A percentile compares a stretch with the other conserved stretches of the same genome.
Evolutionary conservation across 805 yeast species (phyloP).

Genomic region (Maudiozyma turicensis): DNA sequence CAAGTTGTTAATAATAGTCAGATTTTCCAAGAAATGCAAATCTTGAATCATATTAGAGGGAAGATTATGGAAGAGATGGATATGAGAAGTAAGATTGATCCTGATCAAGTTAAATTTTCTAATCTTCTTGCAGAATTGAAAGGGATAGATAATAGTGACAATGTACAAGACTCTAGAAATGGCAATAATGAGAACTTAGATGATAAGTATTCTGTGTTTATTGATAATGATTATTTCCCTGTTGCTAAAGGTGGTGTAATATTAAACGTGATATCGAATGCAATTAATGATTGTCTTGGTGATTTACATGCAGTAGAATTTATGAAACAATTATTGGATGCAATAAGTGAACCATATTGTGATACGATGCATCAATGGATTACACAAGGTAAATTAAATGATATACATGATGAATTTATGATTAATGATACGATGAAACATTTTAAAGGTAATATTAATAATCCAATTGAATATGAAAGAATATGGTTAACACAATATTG

Average conservation of each 20-base stretch:
- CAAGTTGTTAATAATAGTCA: slow-evolving; percentile 34
- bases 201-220: slow-evolving; percentile 11
- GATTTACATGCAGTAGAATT: slow-evolving; percentile 46
- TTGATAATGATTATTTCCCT: slow-evolving; percentile 43
- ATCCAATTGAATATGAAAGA: slow-evolving; percentile 36
- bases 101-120: slow-evolving; percentile 39
- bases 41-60: slow-evolving; percentile 48
- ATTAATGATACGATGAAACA: slow-evolving; percentile 36
- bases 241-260: slow-evolving; percentile 73
- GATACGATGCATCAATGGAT: slow-evolving; percentile 74
- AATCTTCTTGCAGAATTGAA: slow-evolving; percentile 6
- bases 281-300: slow-evolving; percentile 53
- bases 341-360: slow-evolving; percentile 55
- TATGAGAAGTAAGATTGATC: slow-evolving; percentile 30
- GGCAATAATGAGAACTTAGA: slow-evolving; percentile 27
- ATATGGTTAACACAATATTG: slow-evolving; percentile 71
- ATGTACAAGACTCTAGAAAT: background rate
- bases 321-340: slow-evolving; percentile 42
- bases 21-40: slow-evolving; percentile 35
- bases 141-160: background rate
- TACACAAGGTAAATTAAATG: slow-evolving; percentile 59
- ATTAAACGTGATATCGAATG: slow-evolving; percentile 48
- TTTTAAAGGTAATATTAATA: slow-evolving; percentile 4
- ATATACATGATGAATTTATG: slow-evolving; percentile 75
- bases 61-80: slow-evolving; percentile 39